Percentiles rank a stretch among this genome's conserved stretches.
Evolutionary conservation across 257 asterid species (phyloP).

Genomic region (Thymus quinquecostatus): DNA sequence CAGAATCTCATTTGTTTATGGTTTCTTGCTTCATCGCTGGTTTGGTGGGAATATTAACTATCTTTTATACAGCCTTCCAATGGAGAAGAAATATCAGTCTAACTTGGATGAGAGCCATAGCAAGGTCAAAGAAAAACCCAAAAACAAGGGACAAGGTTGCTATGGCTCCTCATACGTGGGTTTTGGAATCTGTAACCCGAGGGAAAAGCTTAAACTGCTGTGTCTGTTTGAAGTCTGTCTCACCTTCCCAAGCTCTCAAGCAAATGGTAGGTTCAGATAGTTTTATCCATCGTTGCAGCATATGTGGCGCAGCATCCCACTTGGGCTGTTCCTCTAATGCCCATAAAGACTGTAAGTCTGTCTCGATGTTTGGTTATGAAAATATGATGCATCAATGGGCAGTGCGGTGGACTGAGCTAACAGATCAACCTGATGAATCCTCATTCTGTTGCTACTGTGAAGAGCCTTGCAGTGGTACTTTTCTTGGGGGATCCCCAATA

Average conservation of each 20-base stretch:
- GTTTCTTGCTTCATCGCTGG: conserved; percentile 79
- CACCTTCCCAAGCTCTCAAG: conserved; percentile 86
- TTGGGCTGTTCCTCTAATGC: conserved; percentile 79
- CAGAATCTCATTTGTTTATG: conserved; percentile 71
- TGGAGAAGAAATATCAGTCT: conserved; percentile 91
- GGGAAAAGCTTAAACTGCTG: conserved; percentile 86
- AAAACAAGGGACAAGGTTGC: conserved; percentile 76
- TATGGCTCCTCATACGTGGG: conserved; percentile 80
- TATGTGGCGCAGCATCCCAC: conserved; percentile 94
- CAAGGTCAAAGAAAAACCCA: conserved; percentile 91
- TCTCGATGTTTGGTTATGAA: conserved; percentile 77
- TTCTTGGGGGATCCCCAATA: conserved; percentile 96
- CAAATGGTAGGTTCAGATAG: conserved; percentile 67
- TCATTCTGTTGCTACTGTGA: conserved; percentile 94
- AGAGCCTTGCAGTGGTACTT: conserved; percentile 91
- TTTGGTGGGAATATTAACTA: conserved; percentile 74
- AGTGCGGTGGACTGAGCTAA: conserved; percentile 86
- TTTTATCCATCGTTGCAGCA: conserved; percentile 74
- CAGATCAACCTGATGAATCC: conserved; percentile 92
- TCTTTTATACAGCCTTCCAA: conserved; percentile 81
- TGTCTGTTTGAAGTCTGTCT: conserved; percentile 76
- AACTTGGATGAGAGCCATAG: conserved; percentile 97
- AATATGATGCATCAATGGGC: conserved; percentile 95
- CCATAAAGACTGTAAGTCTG: conserved; percentile 86
- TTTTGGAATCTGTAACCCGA: conserved; percentile 76